phyloP scores from a whole-genome alignment of 2,329 filamentous ascomycete genomes.

The Alternaria gaisen region DNA sequence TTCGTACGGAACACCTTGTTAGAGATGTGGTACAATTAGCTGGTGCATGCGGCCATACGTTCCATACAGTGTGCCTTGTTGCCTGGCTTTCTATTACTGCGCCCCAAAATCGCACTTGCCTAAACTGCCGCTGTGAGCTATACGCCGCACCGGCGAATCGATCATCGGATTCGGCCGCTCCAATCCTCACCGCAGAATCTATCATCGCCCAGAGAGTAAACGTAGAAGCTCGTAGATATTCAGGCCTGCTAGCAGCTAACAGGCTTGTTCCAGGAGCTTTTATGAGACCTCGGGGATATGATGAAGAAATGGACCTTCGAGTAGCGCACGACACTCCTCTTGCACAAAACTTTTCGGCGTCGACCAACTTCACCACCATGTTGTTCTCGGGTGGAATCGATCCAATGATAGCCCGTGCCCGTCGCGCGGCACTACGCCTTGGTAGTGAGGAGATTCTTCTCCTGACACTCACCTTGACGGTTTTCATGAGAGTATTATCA shows the following conservation, averaged over 20 bases:
- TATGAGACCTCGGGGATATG: neutral
- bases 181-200: neutral
- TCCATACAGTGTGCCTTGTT: constrained; percentile 8
- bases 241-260: neutral
- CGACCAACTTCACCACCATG: neutral
- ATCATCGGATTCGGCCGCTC: neutral
- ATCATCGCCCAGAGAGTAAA: neutral
- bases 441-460: neutral
- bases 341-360: neutral
- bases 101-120: constrained; percentile 1
- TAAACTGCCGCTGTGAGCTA: constrained; percentile 8
- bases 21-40: constrained; percentile 4
- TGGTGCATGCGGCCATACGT: constrained; percentile 6
- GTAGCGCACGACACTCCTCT: neutral
- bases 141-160: neutral
- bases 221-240: neutral
- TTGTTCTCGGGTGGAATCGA: neutral
- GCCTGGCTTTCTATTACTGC: neutral
- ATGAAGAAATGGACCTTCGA: neutral
- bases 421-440: neutral
- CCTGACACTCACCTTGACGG: neutral
- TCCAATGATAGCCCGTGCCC: neutral
- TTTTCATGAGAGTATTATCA: neutral
- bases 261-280: neutral
- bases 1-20: neutral